Conservation (phyloP, 2,329 filamentous ascomycete species). For the Fusarium sp. region DNA sequence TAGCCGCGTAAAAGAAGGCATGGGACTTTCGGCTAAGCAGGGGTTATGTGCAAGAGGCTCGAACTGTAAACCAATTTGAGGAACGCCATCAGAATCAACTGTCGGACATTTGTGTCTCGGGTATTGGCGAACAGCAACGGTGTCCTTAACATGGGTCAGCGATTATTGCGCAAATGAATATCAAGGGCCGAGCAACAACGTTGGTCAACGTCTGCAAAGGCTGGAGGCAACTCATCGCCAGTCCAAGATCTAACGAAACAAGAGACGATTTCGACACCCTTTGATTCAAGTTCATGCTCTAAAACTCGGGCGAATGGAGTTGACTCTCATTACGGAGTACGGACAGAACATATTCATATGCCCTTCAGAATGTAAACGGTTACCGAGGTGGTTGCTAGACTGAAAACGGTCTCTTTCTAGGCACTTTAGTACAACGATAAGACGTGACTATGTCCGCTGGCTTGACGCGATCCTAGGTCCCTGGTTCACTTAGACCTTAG, state of each 20-base stretch:
- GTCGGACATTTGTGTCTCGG: slow-evolving; percentile 39
- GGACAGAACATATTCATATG: slow-evolving; percentile 2
- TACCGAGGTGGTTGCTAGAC: slow-evolving; percentile 18
- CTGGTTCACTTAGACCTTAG: slow-evolving; percentile 2
- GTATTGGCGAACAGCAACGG: slow-evolving; percentile 32
- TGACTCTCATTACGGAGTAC: no score
- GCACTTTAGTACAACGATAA: slow-evolving; percentile 5
- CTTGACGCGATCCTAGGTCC: slow-evolving; percentile 11
- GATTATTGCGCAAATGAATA: slow-evolving; percentile 31
- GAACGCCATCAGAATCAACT: slow-evolving; percentile 25
- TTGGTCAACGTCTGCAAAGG: not conserved
- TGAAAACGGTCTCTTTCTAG: slow-evolving; percentile 13
- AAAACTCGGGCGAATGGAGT: not conserved
- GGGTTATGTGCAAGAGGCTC: slow-evolving; percentile 28
- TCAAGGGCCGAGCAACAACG: slow-evolving; percentile 6
- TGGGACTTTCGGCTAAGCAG: slow-evolving; percentile 26
- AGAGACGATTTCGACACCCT: not conserved
- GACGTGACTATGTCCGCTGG: slow-evolving; percentile 12
- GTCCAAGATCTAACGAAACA: not conserved
- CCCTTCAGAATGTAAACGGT: not conserved
- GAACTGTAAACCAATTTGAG: slow-evolving; percentile 22
- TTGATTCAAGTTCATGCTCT: not conserved
- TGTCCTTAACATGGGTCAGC: slow-evolving; percentile 22
- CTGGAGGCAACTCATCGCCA: not conserved
- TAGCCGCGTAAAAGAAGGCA: slow-evolving; percentile 23